phyloP scores from a whole-genome alignment of 2,329 filamentous ascomycete genomes.

The Stagonosporopsis rhizophila region DNA sequence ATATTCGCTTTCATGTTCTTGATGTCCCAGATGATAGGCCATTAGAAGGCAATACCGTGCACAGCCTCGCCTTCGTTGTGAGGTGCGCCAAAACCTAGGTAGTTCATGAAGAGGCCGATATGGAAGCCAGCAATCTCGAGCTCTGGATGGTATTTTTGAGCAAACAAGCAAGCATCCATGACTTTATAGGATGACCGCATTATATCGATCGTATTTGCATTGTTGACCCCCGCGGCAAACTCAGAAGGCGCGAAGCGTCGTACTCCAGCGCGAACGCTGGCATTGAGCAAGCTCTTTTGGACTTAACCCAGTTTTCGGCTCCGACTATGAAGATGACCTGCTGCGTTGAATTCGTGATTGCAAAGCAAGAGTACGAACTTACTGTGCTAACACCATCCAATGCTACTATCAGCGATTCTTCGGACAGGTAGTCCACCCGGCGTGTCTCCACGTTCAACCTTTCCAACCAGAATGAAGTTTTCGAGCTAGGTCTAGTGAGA shows the following conservation, averaged over 20 bases:
- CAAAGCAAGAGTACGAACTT: background rate
- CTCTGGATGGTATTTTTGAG: constrained; percentile 13
- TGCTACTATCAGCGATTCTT: background rate
- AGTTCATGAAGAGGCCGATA: constrained; percentile 48
- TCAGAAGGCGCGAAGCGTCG: constrained; percentile 61
- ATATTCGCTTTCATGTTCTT: constrained; percentile 32
- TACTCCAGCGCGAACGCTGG: constrained; percentile 59
- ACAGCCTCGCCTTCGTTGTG: constrained; percentile 22
- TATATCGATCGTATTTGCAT: constrained; percentile 29
- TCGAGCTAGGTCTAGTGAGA: constrained; percentile 31
- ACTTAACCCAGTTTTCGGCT: constrained; percentile 33
- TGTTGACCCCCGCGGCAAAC: constrained; percentile 47
- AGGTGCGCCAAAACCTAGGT: constrained; percentile 38
- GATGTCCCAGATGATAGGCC: constrained; percentile 23
- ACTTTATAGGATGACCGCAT: constrained; percentile 31
- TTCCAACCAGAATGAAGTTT: constrained; percentile 16
- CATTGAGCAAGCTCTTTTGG: constrained; percentile 57
- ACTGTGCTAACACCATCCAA: background rate
- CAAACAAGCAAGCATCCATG: constrained; percentile 31
- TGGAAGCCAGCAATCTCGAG: constrained; percentile 44
- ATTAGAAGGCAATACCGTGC: constrained; percentile 29
- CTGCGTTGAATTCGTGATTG: background rate
- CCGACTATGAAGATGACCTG: constrained; percentile 30
- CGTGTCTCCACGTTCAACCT: background rate
- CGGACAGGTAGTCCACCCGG: background rate